Percentiles rank a stretch among this genome's conserved stretches.
These are phyloP conservation scores for Auxenochlorella protothecoides DNA, from an alignment of 139 green algal species.

Conservation along the genomic window DNA sequence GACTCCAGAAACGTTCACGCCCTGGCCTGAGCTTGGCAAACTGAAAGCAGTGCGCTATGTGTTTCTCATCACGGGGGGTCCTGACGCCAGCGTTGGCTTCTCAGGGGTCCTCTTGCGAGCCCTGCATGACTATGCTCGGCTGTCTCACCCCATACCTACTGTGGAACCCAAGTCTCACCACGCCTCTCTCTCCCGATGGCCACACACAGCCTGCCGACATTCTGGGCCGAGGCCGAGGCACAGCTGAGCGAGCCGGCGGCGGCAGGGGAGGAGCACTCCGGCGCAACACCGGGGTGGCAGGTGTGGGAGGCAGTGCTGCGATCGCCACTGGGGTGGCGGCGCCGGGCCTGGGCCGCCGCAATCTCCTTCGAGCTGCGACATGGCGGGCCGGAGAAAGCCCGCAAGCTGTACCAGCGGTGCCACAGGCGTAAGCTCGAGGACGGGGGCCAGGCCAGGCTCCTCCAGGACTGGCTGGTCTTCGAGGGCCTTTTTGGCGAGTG, in stretches of 20 bases:
- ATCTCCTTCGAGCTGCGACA: conserved; percentile 40
- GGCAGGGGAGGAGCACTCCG: conserved; percentile 16
- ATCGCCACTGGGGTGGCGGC: conserved; percentile 1
- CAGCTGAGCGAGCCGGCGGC: conserved; percentile 32
- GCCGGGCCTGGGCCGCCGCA: conserved; percentile 45
- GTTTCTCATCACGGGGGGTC: too few species aligned
- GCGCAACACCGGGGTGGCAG: too few species aligned
- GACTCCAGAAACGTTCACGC: too few species aligned
- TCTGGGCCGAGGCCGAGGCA: conserved; percentile 59
- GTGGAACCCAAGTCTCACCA: too few species aligned
- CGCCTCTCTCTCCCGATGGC: not conserved
- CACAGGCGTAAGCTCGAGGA: conserved; percentile 41
- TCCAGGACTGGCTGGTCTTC: conserved; percentile 67
- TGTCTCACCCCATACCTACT: too few species aligned
- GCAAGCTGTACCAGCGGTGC: conserved; percentile 45
- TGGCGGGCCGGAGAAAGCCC: conserved; percentile 26
- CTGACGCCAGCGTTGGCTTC: too few species aligned
- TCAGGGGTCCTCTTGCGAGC: too few species aligned
- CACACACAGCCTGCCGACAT: conserved; percentile 36
- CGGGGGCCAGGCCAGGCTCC: conserved; percentile 41
- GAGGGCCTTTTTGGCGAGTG: conserved; percentile 30
- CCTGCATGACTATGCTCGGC: too few species aligned
- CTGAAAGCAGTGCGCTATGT: too few species aligned
- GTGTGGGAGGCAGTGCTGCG: conserved; percentile 66
- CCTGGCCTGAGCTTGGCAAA: too few species aligned